A percentile compares a stretch with the other conserved stretches of the same genome.
phyloP scores from a whole-genome alignment of 345 rosid species.

The Pelargonium nanum region DNA sequence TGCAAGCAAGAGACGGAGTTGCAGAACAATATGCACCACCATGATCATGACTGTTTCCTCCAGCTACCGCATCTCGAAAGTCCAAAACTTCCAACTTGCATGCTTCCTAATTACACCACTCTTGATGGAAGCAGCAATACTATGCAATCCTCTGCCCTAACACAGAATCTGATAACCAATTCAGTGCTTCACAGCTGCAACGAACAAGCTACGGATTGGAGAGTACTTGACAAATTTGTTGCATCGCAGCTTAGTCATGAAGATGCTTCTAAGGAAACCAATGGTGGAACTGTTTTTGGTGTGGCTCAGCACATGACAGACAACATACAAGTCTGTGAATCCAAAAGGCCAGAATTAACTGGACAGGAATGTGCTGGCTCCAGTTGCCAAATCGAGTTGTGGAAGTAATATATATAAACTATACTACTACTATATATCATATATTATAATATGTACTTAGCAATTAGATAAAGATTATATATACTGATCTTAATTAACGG shows the following conservation, averaged over 20 bases:
- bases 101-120: constrained; percentile 31
- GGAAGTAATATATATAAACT: constrained; percentile 51
- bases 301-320: constrained; percentile 38
- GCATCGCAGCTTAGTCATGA: constrained; percentile 95
- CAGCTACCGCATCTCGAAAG: constrained; percentile 23
- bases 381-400: constrained; percentile 69
- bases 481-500: constrained; percentile 37
- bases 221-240: constrained; percentile 87
- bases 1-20: constrained; percentile 12
- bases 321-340: constrained; percentile 24
- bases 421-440: constrained; percentile 12
- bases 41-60: constrained; percentile 8
- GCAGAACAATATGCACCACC: constrained; percentile 5
- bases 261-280: constrained; percentile 28
- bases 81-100: constrained; percentile 51
- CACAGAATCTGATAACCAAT: constrained; percentile 47
- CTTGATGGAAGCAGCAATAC: constrained; percentile 37
- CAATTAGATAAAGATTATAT: constrained; percentile 10
- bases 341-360: constrained; percentile 33
- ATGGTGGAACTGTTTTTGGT: constrained; percentile 25
- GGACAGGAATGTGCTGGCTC: constrained; percentile 55
- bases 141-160: constrained; percentile 46
- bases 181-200: constrained; percentile 25
- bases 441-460: constrained; percentile 20
- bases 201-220: constrained; percentile 78